phyloP scores from a whole-genome alignment of 148 eudicot species.

The Diospyros lotus region DNA sequence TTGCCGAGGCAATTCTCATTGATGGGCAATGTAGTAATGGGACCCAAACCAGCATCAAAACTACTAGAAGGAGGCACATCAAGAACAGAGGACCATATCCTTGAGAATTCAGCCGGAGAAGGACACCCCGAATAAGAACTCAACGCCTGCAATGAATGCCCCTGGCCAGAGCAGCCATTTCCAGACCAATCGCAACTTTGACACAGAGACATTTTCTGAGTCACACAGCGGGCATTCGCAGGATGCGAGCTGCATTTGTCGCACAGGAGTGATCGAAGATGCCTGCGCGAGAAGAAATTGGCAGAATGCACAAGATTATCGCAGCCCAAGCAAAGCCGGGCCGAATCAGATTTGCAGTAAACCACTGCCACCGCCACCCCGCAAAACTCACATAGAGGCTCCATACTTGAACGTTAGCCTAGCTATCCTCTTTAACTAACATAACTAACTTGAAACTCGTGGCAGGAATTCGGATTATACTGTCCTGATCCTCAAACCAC shows the following conservation, averaged over 20 bases:
- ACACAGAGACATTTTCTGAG: slow-evolving; percentile 37
- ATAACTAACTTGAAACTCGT: too few relatives aligned
- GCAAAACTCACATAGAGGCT: slow-evolving; percentile 46
- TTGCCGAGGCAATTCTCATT: not conserved
- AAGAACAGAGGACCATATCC: slow-evolving; percentile 24
- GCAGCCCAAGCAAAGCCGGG: slow-evolving; percentile 45
- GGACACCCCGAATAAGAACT: slow-evolving; percentile 36
- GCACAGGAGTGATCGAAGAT: slow-evolving; percentile 42
- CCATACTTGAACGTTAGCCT: slow-evolving; percentile 20
- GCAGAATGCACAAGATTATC: slow-evolving; percentile 45
- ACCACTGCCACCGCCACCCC: slow-evolving; percentile 39
- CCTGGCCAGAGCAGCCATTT: slow-evolving; percentile 19
- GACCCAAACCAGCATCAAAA: slow-evolving; percentile 5
- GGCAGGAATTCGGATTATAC: too few relatives aligned
- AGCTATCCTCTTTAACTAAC: too few relatives aligned
- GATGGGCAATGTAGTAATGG: slow-evolving; percentile 6
- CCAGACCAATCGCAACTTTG: slow-evolving; percentile 30
- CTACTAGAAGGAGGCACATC: slow-evolving; percentile 15
- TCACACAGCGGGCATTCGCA: slow-evolving; percentile 30
- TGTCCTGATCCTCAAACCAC: too few relatives aligned
- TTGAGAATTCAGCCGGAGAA: slow-evolving; percentile 28
- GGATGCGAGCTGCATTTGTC: slow-evolving; percentile 40
- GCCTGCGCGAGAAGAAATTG: slow-evolving; percentile 39
- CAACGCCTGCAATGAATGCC: slow-evolving; percentile 23
- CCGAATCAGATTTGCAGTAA: slow-evolving; percentile 48